phyloP scores from a whole-genome alignment of 192 early-diverging fungal species.

The Umbelopsis sp. region DNA sequence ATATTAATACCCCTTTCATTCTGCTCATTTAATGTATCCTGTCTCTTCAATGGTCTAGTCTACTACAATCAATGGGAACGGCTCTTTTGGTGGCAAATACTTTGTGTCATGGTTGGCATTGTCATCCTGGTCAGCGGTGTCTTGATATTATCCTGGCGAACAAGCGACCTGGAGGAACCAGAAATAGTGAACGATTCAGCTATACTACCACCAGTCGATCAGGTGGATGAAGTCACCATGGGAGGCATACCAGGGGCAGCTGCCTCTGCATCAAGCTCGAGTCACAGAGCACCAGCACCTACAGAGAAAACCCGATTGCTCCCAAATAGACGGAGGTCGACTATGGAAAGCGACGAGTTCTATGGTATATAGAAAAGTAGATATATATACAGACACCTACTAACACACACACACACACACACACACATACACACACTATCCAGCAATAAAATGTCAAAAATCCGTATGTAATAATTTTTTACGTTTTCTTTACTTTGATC shows the following conservation, averaged over 20 bases:
- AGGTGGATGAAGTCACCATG: constrained; percentile 15
- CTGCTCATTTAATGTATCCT: constrained; percentile 73
- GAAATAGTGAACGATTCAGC: constrained; percentile 1
- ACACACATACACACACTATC: no score
- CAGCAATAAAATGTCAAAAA: no score
- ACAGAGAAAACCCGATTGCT: constrained; percentile 12
- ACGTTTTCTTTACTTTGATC: no score
- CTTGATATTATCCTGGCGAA: constrained; percentile 62
- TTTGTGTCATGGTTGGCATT: constrained; percentile 69
- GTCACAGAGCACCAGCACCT: background rate
- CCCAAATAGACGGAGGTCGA: background rate
- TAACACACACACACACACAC: no score
- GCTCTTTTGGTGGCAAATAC: constrained; percentile 58
- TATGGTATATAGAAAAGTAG: constrained; percentile 11
- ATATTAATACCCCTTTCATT: constrained; percentile 74
- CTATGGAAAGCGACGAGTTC: constrained; percentile 10
- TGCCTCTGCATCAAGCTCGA: background rate
- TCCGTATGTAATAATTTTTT: no score
- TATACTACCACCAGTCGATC: background rate
- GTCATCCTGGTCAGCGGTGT: constrained; percentile 66
- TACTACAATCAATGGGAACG: constrained; percentile 75
- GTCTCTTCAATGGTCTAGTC: constrained; percentile 76
- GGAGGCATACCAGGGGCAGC: constrained; percentile 10
- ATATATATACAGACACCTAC: background rate
- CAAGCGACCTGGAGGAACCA: constrained; percentile 19